phyloP scores from a whole-genome alignment of 148 eudicot genomes.

The Diospyros lotus region DNA sequence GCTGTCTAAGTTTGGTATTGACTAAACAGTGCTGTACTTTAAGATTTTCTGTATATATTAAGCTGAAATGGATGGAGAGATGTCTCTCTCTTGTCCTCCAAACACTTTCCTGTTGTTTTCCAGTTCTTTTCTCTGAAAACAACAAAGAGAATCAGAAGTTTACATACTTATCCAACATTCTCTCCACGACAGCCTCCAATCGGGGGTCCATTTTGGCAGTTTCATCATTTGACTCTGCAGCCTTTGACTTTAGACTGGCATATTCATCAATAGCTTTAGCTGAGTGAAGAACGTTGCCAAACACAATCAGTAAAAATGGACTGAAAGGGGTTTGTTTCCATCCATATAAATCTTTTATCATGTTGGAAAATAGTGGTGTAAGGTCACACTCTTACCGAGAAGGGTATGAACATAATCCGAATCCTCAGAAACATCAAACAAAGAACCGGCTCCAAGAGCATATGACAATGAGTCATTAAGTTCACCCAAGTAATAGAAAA shows the following conservation, averaged over 20 bases:
- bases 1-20: too few species aligned
- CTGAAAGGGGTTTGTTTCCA: too few species aligned
- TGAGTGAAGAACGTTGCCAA: slow-evolving; percentile 23
- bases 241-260: slow-evolving; percentile 73
- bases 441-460: slow-evolving; percentile 93
- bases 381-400: slow-evolving; percentile 50
- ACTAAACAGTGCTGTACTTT: too few species aligned
- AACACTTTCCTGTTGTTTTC: too few species aligned
- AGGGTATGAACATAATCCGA: slow-evolving; percentile 92
- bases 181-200: slow-evolving; percentile 94
- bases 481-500: slow-evolving; percentile 83
- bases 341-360: neutral
- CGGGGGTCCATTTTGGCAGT: slow-evolving; percentile 69
- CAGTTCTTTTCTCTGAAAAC: too few species aligned
- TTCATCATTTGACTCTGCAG: slow-evolving; percentile 58
- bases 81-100: too few species aligned
- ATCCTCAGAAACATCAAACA: slow-evolving; percentile 92
- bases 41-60: too few species aligned
- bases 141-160: neutral
- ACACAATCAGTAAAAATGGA: neutral
- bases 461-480: slow-evolving; percentile 85
- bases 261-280: slow-evolving; percentile 98
- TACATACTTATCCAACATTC: slow-evolving; percentile 91
- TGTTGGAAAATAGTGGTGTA: neutral
- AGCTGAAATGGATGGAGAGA: too few species aligned